phyloP scores from a whole-genome alignment of 768 basidiomycete genomes.

The Tulasnella sp. region DNA sequence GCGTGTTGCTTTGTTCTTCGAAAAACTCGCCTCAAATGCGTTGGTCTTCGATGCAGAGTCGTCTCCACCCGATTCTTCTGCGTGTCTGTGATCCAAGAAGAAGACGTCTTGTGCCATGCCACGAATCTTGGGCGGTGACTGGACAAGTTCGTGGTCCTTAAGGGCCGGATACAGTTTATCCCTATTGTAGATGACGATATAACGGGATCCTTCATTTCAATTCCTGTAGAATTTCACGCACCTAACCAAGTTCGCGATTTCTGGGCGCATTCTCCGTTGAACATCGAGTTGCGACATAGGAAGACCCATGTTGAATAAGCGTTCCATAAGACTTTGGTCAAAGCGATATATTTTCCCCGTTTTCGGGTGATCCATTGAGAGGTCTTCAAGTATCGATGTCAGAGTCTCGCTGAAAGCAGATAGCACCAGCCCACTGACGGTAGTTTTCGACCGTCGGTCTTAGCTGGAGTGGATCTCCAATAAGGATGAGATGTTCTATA shows the following conservation, averaged over 20 bases:
- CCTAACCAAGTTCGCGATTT: slow-evolving; percentile 66
- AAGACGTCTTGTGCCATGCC: slow-evolving; percentile 68
- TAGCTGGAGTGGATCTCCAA: slow-evolving; percentile 80
- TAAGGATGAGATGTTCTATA: slow-evolving; percentile 73
- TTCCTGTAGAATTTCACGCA: slow-evolving; percentile 42
- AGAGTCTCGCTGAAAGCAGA: not conserved
- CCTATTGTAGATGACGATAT: slow-evolving; percentile 42
- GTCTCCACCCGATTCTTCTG: slow-evolving; percentile 61
- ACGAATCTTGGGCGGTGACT: slow-evolving; percentile 56
- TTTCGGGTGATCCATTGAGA: slow-evolving; percentile 66
- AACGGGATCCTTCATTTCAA: not conserved
- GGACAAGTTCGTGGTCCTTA: slow-evolving; percentile 60
- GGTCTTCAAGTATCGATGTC: slow-evolving; percentile 46
- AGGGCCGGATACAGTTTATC: slow-evolving; percentile 64
- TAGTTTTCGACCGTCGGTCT: slow-evolving; percentile 69
- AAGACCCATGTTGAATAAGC: slow-evolving; percentile 58
- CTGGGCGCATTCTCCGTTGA: slow-evolving; percentile 75
- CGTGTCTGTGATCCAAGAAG: slow-evolving; percentile 70
- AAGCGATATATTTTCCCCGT: slow-evolving; percentile 63
- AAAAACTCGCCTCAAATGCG: slow-evolving; percentile 57
- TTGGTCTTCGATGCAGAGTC: slow-evolving; percentile 72
- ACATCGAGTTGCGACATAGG: slow-evolving; percentile 72
- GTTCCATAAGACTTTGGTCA: slow-evolving; percentile 77
- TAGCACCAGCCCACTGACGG: slow-evolving; percentile 56
- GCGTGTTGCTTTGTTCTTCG: slow-evolving; percentile 49